Base-by-base conservation (phyloP, 2,329 filamentous ascomycete species). In the Epichloe gansuensis region DNA sequence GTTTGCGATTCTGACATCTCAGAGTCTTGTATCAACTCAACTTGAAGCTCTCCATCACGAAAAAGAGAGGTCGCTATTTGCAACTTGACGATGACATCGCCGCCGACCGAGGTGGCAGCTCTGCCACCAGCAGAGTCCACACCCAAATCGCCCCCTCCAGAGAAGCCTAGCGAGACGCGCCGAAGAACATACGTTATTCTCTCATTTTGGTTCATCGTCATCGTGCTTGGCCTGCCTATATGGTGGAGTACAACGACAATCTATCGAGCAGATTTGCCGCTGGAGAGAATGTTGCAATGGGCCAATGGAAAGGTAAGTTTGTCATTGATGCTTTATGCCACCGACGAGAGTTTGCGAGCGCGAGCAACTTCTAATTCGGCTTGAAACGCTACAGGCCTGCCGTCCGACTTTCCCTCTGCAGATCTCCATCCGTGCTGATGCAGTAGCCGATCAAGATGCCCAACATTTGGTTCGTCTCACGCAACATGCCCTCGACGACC, bases 221-320 rank as follows among this genome's bases (percentile, higher is more conserved):
- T 95, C 6, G 77, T 85, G 34, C 71, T 98, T 5, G 93, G 93
- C 3, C 67, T 98, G 58, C 93, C 93, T 53, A 84, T 95, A 78
- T 98, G 93, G 93, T 94, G 89, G 82, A 83, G 82, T 66, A 97
- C 93, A 0, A 98, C 93, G 4, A 85, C 87, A 0, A 95, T 97
- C 51, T 90, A 95, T 67, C 81, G 93, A 51, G 90, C 91, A 12
- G 77, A 82, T 44, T 72, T 98, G 59, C 93, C 93, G 5, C 68
- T 96, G 58, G 78, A 85, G 63, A 78, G 83, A 51, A 98, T 98
- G 93, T 17, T 86, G 59, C 79, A 85, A 55, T 97, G 93, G 91
- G 87, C 89, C 9, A 87, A 94, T 62, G 89, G 89, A 57, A 88
- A 86, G 77, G 90, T 94, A 67, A 55, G 71, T 52, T 27, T 12